Base-by-base conservation (phyloP, 1,139 yeast genomes). In the Protomyces pachydermus region DNA sequence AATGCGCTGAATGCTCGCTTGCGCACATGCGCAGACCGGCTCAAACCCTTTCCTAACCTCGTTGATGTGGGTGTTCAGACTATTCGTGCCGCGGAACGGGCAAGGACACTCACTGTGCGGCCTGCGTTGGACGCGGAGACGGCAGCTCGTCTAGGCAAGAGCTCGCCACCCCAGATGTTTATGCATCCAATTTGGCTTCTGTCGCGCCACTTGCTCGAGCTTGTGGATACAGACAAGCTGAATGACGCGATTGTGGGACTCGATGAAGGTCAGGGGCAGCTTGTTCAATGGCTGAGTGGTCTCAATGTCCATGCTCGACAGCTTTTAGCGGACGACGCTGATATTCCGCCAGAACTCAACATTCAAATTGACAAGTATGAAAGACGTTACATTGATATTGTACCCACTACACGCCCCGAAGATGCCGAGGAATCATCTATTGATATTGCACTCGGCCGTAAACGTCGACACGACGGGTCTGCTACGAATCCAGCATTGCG, bases 21-120 rank as follows among this genome's bases (percentile, higher is more conserved):
- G 56, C 53, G 62, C n/a, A 52, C 56, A 9, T 58, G 56, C 54
- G 25, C 52, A 9, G 62, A 58, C 28, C 18, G 62, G 23, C 42
- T 58, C 10, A 46, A 39, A 42, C 53, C 52, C 10, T 58, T 52
- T 35, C 62, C 51, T 51, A 58, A 18, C 16, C 39, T 32, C 45
- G 48, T 18, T 18, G 48, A 42, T 6, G 2, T 42, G 1, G 23
- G 23, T 18, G 48, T 42, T 12, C 48, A 4, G 48, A 12, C 18
- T 28, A 18, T 42, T n/a, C 23, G 23, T 18, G 48, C 25, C 14
- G 48, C 48, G 5, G 48, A 42, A n/a, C 6, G 23, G 48, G 25
- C 25, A 6, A 20, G 25, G 14, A 18, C 14, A 10, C 23, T 42
- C 20, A n/a, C 16, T 18, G 18, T 42, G 48, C 48, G 48, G 25